These are phyloP conservation scores for Heliamphora pulchella DNA, from an alignment of 179 eudicot genomes.

Conservation along the genomic window DNA sequence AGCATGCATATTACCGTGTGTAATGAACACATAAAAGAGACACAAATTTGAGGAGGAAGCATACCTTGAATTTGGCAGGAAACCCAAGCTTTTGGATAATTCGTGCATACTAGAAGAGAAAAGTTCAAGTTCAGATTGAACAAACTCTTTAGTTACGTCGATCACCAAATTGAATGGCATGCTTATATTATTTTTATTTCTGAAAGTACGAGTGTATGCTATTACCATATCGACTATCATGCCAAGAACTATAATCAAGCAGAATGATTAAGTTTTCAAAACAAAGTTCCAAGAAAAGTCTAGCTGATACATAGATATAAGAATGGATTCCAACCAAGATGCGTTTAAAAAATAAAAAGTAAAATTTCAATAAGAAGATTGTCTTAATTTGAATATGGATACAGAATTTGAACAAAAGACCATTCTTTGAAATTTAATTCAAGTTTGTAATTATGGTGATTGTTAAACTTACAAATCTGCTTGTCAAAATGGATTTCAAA, in stretches of 20 bases:
- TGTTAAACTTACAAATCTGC: background rate
- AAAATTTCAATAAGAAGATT: background rate
- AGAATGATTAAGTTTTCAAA: background rate
- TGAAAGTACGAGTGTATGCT: too few species aligned
- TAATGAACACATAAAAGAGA: background rate
- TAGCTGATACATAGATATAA: background rate
- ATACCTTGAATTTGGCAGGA: constrained; percentile 81
- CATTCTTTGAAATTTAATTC: background rate
- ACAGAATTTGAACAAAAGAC: background rate
- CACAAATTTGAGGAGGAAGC: background rate
- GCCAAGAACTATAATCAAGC: background rate
- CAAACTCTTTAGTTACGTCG: background rate
- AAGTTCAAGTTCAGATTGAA: constrained; percentile 2
- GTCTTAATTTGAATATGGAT: background rate
- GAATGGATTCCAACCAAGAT: background rate
- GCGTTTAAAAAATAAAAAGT: background rate
- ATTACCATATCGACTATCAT: background rate
- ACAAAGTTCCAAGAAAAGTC: background rate
- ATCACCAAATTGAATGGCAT: background rate
- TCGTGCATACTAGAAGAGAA: constrained; percentile 62
- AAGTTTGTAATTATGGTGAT: background rate
- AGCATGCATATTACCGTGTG: background rate
- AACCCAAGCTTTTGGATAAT: constrained; percentile 87
- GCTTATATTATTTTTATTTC: background rate
- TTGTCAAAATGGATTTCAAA: background rate